Base-by-base conservation (phyloP, 257 asterid genomes). In the Verbascum thapsus region DNA sequence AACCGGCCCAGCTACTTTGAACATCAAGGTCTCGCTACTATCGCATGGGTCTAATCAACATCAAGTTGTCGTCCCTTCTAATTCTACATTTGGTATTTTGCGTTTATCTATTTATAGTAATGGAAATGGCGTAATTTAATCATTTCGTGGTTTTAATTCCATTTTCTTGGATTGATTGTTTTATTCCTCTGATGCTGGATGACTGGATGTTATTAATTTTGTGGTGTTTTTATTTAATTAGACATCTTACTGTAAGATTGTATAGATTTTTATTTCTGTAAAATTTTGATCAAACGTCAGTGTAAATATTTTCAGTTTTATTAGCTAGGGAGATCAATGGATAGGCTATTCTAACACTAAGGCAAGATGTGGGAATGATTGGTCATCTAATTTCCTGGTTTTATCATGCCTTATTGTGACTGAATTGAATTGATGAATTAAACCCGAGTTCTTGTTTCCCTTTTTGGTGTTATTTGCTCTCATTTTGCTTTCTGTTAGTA, bases 81-180 rank as follows among this genome's bases (percentile, higher is more conserved):
- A 69, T 40, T 77, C 78, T 53, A 74, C 64, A 58, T 80, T 80
- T 54, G 86, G 85, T 80, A 77, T 22, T 38, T 6, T 11, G 22
- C 20, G 3, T 18, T n/a, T 62, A 10, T 18, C 10, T 11, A 11
- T 49, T 37, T 4, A 3, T 34, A 3, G 17, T n/a, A n/a, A n/a
- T n/a, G n/a, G n/a, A n/a, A n/a, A n/a, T n/a, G n/a, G n/a, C n/a
- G n/a, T n/a, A n/a, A n/a, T n/a, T n/a, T n/a, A n/a, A n/a, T n/a
- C n/a, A n/a, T n/a, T n/a, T n/a, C n/a, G n/a, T n/a, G n/a, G 5
- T 34, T 10, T 26, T 10, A 12, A 20, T 20, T 32, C 18, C 7
- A 2, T 16, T 9, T 10, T 15, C 32, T 51, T 44, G 58, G 26
- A n/a, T n/a, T n/a, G n/a, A n/a, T n/a, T n/a, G n/a, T n/a, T n/a